Evolutionary conservation across 441 rosid species (phyloP), one percentile per base, ranked within the genome.

Genomic region (Raphanus hybrid): DNA sequence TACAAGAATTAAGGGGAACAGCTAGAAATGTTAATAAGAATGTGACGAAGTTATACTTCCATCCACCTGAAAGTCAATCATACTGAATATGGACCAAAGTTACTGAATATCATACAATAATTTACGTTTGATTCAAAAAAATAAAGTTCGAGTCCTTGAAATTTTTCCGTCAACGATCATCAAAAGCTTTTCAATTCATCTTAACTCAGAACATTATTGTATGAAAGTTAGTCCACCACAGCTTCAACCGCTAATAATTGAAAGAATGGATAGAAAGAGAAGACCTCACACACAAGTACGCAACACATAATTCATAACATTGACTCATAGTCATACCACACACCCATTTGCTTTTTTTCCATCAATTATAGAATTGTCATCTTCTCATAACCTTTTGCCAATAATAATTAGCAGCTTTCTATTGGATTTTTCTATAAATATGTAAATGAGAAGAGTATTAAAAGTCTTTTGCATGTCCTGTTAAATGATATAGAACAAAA

Each of bases 401-500:
- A 66, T 39, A 58, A 67, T 55, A 20, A 10, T 27, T n/a, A 57
- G 20, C 59, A 74, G 41, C 14, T 41, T 39, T 32, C 18, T 66
- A 16, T 26, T 74, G 58, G 71, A 74, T 8, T 43, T 45, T 67
- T 59, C 32, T 32, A 8, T 45, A 45, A 16, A 12, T 67, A 1
- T 59, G 16, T 5, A 61, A 18, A 67, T 68, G 63, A 34, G 69
- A 75, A 20, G 64, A 58, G 12, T 59, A 35, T 67, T 14, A 60
- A 41, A 41, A 48, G 52, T 27, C 66, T 27, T 76, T 64, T 39
- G 7, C 59, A 55, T 64, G 27, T 37, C 55, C 16, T 14, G 62
- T 52, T 62, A 54, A 70, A 63, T 54, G 12, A 64, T 62, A 64
- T 6, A 55, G 52, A 43, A 76, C 75, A 75, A 69, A 14, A 69